Evolutionary conservation across 768 basidiomycete species (phyloP), one percentile per base, ranked within the genome.

Genomic region (Termitomyces sp.): DNA sequence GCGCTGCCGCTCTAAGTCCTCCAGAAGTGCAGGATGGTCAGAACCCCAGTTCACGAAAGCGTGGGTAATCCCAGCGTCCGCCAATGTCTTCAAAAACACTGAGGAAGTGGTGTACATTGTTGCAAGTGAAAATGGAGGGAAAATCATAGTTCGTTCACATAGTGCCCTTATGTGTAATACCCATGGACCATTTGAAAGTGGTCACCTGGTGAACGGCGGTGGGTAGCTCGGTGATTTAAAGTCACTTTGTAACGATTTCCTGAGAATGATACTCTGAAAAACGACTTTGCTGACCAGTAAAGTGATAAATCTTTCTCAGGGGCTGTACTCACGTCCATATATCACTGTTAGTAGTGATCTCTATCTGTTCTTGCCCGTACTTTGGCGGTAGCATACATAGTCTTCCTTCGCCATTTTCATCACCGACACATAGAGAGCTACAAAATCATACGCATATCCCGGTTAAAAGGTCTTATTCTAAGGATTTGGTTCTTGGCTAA

Each of bases 41-140:
- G 83, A 85, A 1, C 87, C 88, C 83, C 87, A 88, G 70, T 88
- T 88, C 17, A 83, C 85, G 62, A 88, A 87, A 9, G 78, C 79
- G 64, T 87, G 83, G 0, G 83, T 85, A 35, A 88, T 80, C 2
- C 84, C 84, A 1, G 79, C 80, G 50, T 79, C 67, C 15, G 68
- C 65, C 19, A 87, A 75, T 0, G 83, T 69, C 41, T 78, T 70
- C 11, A 89, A 71, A 62, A 89, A 82, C 22, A 86, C 67, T 22
- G 84, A 82, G 19, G 84, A 84, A 3, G 82, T 75, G 0, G 85
- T 87, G 54, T 77, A 77, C 70, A 80, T 79, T 79, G 54, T 51
- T 5, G 45, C 10, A 40, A 6, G 50, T 42, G 47, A n/a, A 34
- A 48, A 46, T 19, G 34, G 21, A 10, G 44, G 14, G n/a, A 8